Conservation (phyloP, 2,329 filamentous ascomycete species). For the Botryotinia globosa region DNA sequence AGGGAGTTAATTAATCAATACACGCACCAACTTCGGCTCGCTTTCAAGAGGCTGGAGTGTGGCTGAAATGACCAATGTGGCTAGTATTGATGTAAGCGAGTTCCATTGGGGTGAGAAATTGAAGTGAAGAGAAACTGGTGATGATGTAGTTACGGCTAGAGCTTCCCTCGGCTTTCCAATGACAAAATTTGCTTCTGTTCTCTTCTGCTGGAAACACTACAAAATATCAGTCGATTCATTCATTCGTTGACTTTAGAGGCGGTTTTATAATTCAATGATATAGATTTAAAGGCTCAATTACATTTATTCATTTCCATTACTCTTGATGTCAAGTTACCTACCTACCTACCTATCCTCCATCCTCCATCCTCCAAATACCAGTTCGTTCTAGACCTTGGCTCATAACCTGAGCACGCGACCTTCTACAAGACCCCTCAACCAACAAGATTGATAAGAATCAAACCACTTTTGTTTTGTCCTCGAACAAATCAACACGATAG, state of each 20-base stretch:
- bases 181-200: conserved; percentile 12
- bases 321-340: background rate
- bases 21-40: background rate
- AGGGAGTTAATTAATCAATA: background rate
- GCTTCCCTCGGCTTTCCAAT: conserved; percentile 5
- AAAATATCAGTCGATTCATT: background rate
- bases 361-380: background rate
- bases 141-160: conserved; percentile 11
- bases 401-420: background rate
- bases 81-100: background rate
- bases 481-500: background rate
- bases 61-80: background rate
- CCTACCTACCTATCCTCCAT: too few species aligned
- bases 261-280: background rate
- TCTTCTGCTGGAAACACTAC: background rate
- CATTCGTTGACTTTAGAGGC: background rate
- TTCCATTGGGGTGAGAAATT: conserved; percentile 4
- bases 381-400: background rate
- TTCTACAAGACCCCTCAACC: conserved; percentile 2
- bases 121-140: background rate
- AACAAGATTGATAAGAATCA: conserved; percentile 1
- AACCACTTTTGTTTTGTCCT: background rate
- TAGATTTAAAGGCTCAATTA: background rate
- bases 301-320: background rate
- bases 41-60: background rate